A percentile compares a stretch with the other conserved stretches of the same genome.
Evolutionary conservation across 148 eudicot genomes (phyloP).

Genomic region (Chenopodium formosanum): DNA sequence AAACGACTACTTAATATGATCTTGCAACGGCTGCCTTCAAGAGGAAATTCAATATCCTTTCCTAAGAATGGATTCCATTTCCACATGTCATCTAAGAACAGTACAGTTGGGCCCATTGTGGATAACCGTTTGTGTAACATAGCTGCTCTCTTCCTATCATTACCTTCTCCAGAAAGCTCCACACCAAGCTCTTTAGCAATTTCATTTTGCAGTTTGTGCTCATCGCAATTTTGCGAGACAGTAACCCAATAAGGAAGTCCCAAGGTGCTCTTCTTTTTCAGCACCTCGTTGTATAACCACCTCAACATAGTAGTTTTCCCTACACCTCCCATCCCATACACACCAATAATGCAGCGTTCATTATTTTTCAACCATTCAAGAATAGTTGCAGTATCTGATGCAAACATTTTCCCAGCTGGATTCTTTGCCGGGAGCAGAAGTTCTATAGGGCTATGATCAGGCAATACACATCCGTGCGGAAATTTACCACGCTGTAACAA

Average conservation of each 20-base stretch:
- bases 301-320: conserved; percentile 24
- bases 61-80: neutral
- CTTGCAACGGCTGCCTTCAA: conserved; percentile 8
- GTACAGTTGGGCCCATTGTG: neutral
- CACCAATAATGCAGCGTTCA: neutral
- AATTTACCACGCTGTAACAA: neutral
- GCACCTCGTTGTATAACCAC: conserved; percentile 6
- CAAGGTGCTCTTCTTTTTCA: neutral
- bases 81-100: conserved; percentile 26
- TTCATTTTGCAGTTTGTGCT: neutral
- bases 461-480: neutral
- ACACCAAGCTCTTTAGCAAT: conserved; percentile 15
- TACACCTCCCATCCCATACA: conserved; percentile 27
- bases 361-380: neutral
- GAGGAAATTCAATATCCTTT: conserved; percentile 3
- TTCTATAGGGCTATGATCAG: neutral
- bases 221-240: conserved; percentile 2
- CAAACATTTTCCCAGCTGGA: neutral
- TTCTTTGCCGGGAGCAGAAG: neutral
- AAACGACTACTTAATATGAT: conserved; percentile 10
- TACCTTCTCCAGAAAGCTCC: neutral
- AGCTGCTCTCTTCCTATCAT: conserved; percentile 14
- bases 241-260: conserved; percentile 16
- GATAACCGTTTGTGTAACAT: neutral
- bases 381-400: neutral